Evolutionary conservation across 345 rosid species (phyloP), one percentile per base, ranked within the genome.

Genomic region (Salix udensis): DNA sequence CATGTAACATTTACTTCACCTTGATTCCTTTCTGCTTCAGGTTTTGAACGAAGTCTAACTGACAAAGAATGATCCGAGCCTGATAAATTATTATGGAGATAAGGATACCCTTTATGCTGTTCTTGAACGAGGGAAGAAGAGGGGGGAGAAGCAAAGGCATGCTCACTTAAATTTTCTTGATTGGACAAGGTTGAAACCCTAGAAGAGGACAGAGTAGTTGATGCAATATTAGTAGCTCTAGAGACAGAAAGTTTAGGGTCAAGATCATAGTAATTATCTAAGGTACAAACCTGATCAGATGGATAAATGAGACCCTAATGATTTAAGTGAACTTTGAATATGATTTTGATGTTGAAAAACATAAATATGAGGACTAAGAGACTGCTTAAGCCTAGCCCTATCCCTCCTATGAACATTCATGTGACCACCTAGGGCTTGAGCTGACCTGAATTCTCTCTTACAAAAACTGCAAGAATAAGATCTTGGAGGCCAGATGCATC

Each of bases 351-450:
- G 55, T 36, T 62, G 77, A 74, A 46, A 52, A 53, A 2, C 48
- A 70, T 53, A 58, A 30, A 68, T 68, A 53, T 52, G 71, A 78
- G 30, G 4, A 71, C 26, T 72, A 21, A 76, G 81, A 42, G 90
- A 28, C 31, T 89, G 93, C 85, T 89, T 92, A 74, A 91, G 87
- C 78, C 97, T 84, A 69, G 98, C 96, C 84, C 96, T 88, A 79
- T 92, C 98, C 79, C 97, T 91, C 80, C 98, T 86, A 79, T 94
- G 98, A 67, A 94, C 92, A 75, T 93, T 93, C 98, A 93, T 94
- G 80, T 94, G 98, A 68, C 98, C 98, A 34, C 98, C 98, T 19
- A 93, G 89, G 66, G 98, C 98, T 88, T 89, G 98, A 75, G 97
- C 97, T 69, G 96, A 92, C 81, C 88, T 84, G 76, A 94, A 93